Evolutionary conservation across 306 rosid genomes (phyloP).

Genomic region (Cotoneaster glaucophyllus): DNA sequence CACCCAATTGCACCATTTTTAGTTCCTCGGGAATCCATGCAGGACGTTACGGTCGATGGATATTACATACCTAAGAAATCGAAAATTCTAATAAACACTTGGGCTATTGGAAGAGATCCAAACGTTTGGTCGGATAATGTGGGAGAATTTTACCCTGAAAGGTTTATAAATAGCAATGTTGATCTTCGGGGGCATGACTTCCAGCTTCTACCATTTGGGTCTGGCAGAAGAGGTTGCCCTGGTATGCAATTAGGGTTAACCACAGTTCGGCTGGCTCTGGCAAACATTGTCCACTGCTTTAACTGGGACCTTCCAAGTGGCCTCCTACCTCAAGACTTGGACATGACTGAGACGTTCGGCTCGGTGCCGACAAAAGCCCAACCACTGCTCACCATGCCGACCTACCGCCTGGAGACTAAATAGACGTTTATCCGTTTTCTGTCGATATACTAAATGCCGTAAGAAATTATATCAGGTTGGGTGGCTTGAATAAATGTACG

Average conservation of each 20-base stretch:
- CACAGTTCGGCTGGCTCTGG: neutral
- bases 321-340: conserved; percentile 13
- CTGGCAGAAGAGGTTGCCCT: conserved; percentile 13
- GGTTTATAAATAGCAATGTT: conserved; percentile 15
- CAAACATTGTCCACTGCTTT: conserved; percentile 34
- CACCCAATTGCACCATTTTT: conserved; percentile 24
- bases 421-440: neutral
- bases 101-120: conserved; percentile 35
- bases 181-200: conserved; percentile 27
- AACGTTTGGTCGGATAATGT: neutral
- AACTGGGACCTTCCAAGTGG: conserved; percentile 36
- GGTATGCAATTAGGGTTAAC: conserved; percentile 2
- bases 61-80: conserved; percentile 14
- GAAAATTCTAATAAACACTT: conserved; percentile 9
- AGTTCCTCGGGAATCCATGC: conserved; percentile 3
- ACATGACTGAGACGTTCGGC: conserved; percentile 26
- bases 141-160: conserved; percentile 19
- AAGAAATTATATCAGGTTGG: too few relatives aligned
- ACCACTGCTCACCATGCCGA: conserved; percentile 11
- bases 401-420: neutral
- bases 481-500: too few relatives aligned
- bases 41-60: conserved; percentile 10
- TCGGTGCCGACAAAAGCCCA: neutral
- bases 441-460: too few relatives aligned
- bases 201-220: conserved; percentile 40